Evolutionary conservation across 805 yeast species (phyloP).

Genomic region (Pachysolen tannophilus): DNA sequence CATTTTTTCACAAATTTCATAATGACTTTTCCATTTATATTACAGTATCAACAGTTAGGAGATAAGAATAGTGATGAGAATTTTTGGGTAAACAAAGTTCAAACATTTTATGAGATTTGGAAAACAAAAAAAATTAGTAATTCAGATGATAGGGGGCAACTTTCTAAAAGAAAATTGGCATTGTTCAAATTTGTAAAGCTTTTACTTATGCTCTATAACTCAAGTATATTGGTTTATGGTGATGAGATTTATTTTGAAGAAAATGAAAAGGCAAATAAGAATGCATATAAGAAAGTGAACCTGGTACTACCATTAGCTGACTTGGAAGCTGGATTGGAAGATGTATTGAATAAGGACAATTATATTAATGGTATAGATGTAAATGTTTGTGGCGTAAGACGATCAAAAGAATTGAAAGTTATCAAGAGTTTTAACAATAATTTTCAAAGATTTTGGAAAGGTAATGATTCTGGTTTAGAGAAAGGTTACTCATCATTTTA

Average conservation of each 20-base stretch:
- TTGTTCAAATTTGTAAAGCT: slow-evolving; percentile 55
- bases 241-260: slow-evolving; percentile 42
- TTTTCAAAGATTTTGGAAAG: slow-evolving; percentile 5
- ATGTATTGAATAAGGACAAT: slow-evolving; percentile 19
- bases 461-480: slow-evolving; percentile 12
- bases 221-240: slow-evolving; percentile 57
- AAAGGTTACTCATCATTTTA: slow-evolving; percentile 17
- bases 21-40: slow-evolving; percentile 68
- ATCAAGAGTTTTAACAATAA: slow-evolving; percentile 6
- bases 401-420: slow-evolving; percentile 18
- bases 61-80: slow-evolving; percentile 39
- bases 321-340: slow-evolving; percentile 12
- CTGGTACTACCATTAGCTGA: slow-evolving; percentile 15
- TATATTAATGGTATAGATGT: slow-evolving; percentile 51
- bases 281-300: slow-evolving; percentile 32
- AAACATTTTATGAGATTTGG: slow-evolving; percentile 75
- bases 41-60: slow-evolving; percentile 15
- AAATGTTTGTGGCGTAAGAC: slow-evolving; percentile 62
- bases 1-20: slow-evolving; percentile 59
- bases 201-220: slow-evolving; percentile 61
- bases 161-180: slow-evolving; percentile 61
- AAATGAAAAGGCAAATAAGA: slow-evolving; percentile 23
- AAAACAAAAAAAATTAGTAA: slow-evolving; percentile 64
- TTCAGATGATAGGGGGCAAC: slow-evolving; percentile 66
- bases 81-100: slow-evolving; percentile 77